Base-by-base conservation (phyloP, 1,139 yeast species). In the Diutina neorugosa region DNA sequence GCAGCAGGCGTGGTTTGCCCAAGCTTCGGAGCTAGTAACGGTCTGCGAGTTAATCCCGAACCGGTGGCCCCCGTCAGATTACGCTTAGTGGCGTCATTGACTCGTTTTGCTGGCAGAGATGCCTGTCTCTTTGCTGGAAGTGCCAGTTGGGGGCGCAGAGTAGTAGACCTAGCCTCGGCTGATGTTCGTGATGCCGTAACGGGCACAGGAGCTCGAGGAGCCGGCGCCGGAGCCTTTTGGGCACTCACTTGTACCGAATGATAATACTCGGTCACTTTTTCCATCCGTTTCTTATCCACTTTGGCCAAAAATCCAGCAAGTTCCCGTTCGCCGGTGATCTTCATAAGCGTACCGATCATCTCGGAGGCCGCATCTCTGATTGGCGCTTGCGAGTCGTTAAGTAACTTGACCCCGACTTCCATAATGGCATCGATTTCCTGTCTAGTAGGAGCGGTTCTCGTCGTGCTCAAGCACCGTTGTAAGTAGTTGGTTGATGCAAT, bases 301-400 rank as follows among this genome's bases (percentile, higher is more conserved):
- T 78, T 77, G 31, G 83, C 91, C 56, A 90, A 65, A 54, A 73
- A 77, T 9, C 76, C 71, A 51, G 70, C 79, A 59, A 90, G 69
- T 53, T 81, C 84, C 53, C 93, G 71, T 61, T 82, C 86, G 0
- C 96, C 96, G 6, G 82, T 76, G 18, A 90, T 77, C 65, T 87
- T 88, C 86, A 88, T 85, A 55, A 91, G 68, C 0, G 86, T 82
- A 5, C 97, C 98, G 51, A 90, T 77, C 62, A 84, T 74, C 62
- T 85, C 90, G 44, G 91, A 84, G 0, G 93, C 86, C 1, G 84
- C 82, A 54, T 84, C 80, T 63, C 98, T 79, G 1, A 89, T 84
- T 1, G 94, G 89, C 55, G 89, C 96, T 63, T 86, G 89, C 0
- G 96, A 84, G 59, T 93, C 98, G 53, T 80, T 74, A 44, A 90